Percentiles rank a stretch among this genome's conserved stretches.
phyloP scores from a whole-genome alignment of 164 flowering plant genomes.

The Annona cherimola region DNA sequence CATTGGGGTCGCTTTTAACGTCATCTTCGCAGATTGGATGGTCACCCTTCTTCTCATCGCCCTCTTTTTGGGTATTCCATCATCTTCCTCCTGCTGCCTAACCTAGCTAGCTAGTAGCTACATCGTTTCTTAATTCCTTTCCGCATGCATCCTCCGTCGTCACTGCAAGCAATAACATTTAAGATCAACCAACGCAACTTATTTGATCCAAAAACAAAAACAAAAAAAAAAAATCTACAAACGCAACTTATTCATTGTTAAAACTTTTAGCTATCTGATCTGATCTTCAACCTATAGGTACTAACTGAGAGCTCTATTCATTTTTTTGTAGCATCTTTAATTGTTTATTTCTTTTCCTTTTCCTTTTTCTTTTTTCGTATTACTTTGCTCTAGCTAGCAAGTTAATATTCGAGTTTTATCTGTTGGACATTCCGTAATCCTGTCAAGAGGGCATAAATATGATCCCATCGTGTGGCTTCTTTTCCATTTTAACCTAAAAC shows the following conservation, averaged over 20 bases:
- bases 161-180: neutral
- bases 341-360: no score
- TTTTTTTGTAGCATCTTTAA: no score
- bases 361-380: no score
- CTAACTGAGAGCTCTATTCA: no score
- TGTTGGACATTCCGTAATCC: no score
- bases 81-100: neutral
- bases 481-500: no score
- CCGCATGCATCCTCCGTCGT: neutral
- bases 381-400: no score
- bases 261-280: neutral
- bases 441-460: no score
- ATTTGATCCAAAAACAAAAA: neutral
- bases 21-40: constrained; percentile 66
- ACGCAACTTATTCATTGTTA: neutral
- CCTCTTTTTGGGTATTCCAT: constrained; percentile 40
- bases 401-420: no score
- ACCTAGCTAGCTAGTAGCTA: no score
- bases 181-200: neutral
- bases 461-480: no score
- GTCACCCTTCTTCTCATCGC: constrained; percentile 50
- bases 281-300: no score
- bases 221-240: neutral
- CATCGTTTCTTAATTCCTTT: neutral
- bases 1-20: constrained; percentile 54